phyloP scores from a whole-genome alignment of 2,329 filamentous ascomycete genomes.

The Cladophialophora immunda region DNA sequence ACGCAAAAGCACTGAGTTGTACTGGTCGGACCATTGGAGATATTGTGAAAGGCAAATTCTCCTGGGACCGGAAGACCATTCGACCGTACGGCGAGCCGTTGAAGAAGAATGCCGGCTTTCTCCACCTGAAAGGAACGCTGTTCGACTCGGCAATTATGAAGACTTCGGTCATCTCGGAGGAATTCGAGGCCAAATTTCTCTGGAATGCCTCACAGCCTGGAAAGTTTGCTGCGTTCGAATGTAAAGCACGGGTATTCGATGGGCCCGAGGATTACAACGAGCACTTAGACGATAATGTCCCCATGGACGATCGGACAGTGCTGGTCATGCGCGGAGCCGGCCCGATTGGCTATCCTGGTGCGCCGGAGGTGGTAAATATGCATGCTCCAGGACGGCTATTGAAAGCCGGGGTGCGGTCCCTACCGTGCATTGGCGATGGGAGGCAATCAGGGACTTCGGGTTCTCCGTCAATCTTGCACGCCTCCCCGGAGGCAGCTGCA shows the following conservation, averaged over 20 bases:
- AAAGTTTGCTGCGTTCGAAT: slow-evolving; percentile 54
- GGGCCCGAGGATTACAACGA: slow-evolving; percentile 60
- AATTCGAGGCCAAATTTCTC: slow-evolving; percentile 56
- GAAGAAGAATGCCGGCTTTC: slow-evolving; percentile 61
- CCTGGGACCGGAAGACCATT: slow-evolving; percentile 62
- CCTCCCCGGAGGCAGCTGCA: slow-evolving; percentile 63
- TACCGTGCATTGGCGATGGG: slow-evolving; percentile 64
- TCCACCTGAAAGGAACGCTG: slow-evolving; percentile 59
- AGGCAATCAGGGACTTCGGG: slow-evolving; percentile 65
- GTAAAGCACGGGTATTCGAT: slow-evolving; percentile 59
- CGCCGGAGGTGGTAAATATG: slow-evolving; percentile 64
- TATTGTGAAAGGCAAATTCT: slow-evolving; percentile 55
- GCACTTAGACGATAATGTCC: slow-evolving; percentile 51
- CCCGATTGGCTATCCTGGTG: slow-evolving; percentile 59
- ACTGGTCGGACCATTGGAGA: slow-evolving; percentile 58
- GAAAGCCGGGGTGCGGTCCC: slow-evolving; percentile 55
- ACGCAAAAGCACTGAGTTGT: slow-evolving; percentile 55
- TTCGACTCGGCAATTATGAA: slow-evolving; percentile 65
- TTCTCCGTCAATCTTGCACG: slow-evolving; percentile 64
- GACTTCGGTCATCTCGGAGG: slow-evolving; percentile 59
- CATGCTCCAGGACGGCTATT: slow-evolving; percentile 57
- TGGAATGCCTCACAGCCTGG: slow-evolving; percentile 55
- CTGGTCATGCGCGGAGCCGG: slow-evolving; percentile 61
- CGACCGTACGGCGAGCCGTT: slow-evolving; percentile 56
- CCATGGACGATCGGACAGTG: slow-evolving; percentile 54